phyloP scores from a whole-genome alignment of 805 yeast species.

The Candida tammaniensis region DNA sequence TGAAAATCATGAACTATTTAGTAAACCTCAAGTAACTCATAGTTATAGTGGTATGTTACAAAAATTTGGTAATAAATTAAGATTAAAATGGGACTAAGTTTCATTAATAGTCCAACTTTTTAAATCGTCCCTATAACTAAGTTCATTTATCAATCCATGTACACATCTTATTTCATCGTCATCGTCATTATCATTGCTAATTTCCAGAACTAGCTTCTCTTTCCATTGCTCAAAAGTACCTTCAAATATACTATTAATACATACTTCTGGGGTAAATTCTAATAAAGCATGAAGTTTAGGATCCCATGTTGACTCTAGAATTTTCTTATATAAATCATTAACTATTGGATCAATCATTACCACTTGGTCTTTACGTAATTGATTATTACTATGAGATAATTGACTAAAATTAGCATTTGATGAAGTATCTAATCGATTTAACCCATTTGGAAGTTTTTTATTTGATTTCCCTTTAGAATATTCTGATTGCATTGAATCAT shows the following conservation, averaged over 20 bases:
- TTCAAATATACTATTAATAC: constrained; percentile 70
- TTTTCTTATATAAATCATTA: constrained; percentile 47
- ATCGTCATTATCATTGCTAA: constrained; percentile 16
- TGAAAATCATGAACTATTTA: too few species aligned
- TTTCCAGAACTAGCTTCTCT: constrained; percentile 12
- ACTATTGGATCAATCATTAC: constrained; percentile 49
- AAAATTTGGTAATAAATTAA: constrained; percentile 1
- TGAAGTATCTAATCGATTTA: too few species aligned
- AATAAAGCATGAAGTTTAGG: constrained; percentile 40
- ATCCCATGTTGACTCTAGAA: constrained; percentile 64
- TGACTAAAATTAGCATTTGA: too few species aligned
- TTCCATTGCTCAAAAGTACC: constrained; percentile 34
- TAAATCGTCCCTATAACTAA: constrained; percentile 34
- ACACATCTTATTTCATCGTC: constrained; percentile 22
- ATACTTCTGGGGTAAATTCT: constrained; percentile 64
- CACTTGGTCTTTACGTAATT: constrained; percentile 1
- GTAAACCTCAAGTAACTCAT: too few species aligned
- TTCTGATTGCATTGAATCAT: too few species aligned
- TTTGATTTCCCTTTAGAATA: too few species aligned
- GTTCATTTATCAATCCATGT: constrained; percentile 40
- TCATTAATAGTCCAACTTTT: constrained; percentile 26
- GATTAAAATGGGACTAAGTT: constrained; percentile 1
- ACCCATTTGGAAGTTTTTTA: too few species aligned
- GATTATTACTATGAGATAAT: too few species aligned
- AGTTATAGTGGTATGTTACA: constrained; percentile 3